Evolutionary conservation across 352 stramenopile species (phyloP), one percentile per base, ranked within the genome.

Genomic region (Phytophthora pini): DNA sequence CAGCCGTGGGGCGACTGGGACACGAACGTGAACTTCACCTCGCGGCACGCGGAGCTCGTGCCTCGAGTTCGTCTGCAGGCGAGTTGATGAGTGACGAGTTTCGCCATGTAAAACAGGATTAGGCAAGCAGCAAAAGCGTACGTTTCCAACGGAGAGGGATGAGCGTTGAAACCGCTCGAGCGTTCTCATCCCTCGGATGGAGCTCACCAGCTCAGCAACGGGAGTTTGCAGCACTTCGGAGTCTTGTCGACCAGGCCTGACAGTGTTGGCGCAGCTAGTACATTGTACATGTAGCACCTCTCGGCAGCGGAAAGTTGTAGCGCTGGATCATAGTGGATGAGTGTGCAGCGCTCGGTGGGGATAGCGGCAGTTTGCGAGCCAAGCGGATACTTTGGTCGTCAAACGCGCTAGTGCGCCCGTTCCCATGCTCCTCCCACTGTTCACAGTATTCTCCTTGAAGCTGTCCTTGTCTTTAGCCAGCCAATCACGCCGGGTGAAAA

Each of bases 401-500:
- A 43, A 41, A 45, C 24, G 34, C 36, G 27, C 22, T 26, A n/a
- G n/a, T 10, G 17, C 43, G 54, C 27, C 55, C 32, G 39, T 31
- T 56, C 44, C 13, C 56, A 26, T 40, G 29, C 24, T 43, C 52
- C 46, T 64, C 54, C 31, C 31, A 36, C 31, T 36, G 31, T 12
- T 36, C 31, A 49, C 46, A 20, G 13, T 45, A 20, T 58, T 45
- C 31, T 66, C 50, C 52, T 73, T 73, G 65, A 69, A 74, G 65
- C 44, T 60, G 39, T 36, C 13, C 38, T 48, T 36, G n/a, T 27
- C 20, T 17, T 53, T 49, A 36, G 31, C 31, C 48, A 69, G 56
- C 65, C 65, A 74, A 74, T 74, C 61, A 70, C 24, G 57, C 48
- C 43, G 5, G 11, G 27, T 10, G 29, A 63, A 63, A 61, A 65